Evolutionary conservation across 164 flowering plant species (phyloP), one percentile per base, ranked within the genome.

Genomic region (Euptelea pleiosperma): DNA sequence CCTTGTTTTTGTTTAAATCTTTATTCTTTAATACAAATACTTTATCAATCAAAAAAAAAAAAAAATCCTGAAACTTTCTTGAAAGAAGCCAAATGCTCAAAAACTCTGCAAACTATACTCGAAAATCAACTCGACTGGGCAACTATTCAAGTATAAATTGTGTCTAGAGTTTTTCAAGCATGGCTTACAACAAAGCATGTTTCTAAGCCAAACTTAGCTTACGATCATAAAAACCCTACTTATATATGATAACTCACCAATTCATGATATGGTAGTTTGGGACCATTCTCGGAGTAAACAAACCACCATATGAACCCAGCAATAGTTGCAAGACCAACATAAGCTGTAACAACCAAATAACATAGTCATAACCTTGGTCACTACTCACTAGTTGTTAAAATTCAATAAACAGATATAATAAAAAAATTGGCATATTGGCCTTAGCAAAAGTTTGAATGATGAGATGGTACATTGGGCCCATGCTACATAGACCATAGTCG

Each of bases 221-320:
- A n/a, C n/a, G n/a, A n/a, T n/a, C n/a, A n/a, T n/a, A n/a, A n/a
- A n/a, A n/a, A n/a, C n/a, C n/a, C 52, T 43, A 30, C 31, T 3
- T n/a, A 43, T 7, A 46, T 1, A 24, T 5, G 14, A 11, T 2
- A 34, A 45, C 79, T 78, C 64, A 90, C 98, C 89, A 93, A 61
- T 74, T 93, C 99, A 70, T 65, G 48, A 58, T 93, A 93, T 12
- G 91, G 77, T 50, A 93, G 75, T 65, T 78, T 83, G 29, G 99
- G 99, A 37, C 99, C 99, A 61, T 56, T 72, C 50, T 83, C 86
- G 19, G 92, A 73, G 65, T 90, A 93, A 48, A 93, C 73, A 73
- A 86, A 93, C 99, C 99, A 93, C 99, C 99, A 93, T 44, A 90
- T 73, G 61, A 88, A 93, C 15, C 99, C 99, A 31, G 86, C 96